Evolutionary conservation across 73 alveolate genomes (phyloP), one percentile per base, ranked within the genome.

Genomic region (Durusdinium trenchii): DNA sequence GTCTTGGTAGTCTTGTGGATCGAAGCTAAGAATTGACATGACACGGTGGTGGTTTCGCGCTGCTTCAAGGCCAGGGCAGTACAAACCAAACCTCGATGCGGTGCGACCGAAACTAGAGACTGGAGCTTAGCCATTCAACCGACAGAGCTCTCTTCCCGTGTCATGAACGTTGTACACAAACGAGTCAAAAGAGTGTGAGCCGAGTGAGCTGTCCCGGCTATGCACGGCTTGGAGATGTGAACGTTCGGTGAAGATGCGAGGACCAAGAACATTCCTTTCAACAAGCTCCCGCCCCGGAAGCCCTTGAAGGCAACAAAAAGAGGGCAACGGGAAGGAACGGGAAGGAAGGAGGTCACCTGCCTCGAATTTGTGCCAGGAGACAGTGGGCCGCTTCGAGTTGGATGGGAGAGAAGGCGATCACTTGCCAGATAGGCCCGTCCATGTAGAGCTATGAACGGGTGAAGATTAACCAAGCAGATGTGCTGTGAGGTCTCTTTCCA

Each of bases 351-450:
- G 9, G 9, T 28, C 79, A 18, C 79, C 81, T 5, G 43, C 81
- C 42, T 3, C 46, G 1, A 4, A 16, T 45, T 26, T 30, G 14
- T 26, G 28, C 5, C 75, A 90, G 96, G 98, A 91, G 89, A 71
- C 75, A n/a, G 98, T 91, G 52, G 98, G 98, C 90, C 98, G 98
- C n/a, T 91, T 91, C 35, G 98, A 91, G 38, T 45, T 91, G 28
- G 98, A 91, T 71, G 98, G 98, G 12, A 16, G 98, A 30, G 98
- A 91, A 78, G 98, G 98, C 10, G 98, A 91, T 42, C 98, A 91
- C 23, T 43, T 91, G 30, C 98, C 98, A 4, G 98, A 91, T 43
- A 91, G 98, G 98, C 95, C 9, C 54, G 16, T 26, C 47, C 46
- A 69, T 30, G 36, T 35, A 20, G 20, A 69, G 38, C 38, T 26